Evolutionary conservation across 495 filamentous ascomycete genomes (phyloP), one percentile per base, ranked within the genome.

Genomic region (Aspergillus sclerotioniger): DNA sequence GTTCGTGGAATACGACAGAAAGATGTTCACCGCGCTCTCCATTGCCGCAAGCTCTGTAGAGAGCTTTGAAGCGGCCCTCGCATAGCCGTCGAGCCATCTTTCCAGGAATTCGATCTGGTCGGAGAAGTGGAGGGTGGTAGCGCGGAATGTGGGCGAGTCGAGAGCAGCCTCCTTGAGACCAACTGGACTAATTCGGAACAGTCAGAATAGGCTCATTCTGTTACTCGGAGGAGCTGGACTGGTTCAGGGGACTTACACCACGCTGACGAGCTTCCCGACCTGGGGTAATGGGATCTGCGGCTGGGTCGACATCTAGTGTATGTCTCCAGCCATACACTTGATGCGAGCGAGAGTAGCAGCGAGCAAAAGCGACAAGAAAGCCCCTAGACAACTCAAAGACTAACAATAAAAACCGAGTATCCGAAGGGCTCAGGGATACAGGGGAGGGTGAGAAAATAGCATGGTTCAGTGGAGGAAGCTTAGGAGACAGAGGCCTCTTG

Each of bases 131-230:
- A 88, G 74, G 55, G 92, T 85, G 12, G 90, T 90, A 32, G 92
- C 89, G 58, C 94, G 88, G 72, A 98, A 98, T 37, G 92, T 95
- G 20, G 94, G 94, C 3, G 90, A 94, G 73, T 98, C 94, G 73
- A 97, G 87, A 29, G 92, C 89, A 48, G 94, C 94, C 82, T 98
- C 94, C 78, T 90, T 92, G 56, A 96, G 81, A 47, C 84, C 83
- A 29, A 98, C 95, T n/a, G 94, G 93, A 52, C 86, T 89, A 9
- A 29, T 61, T 46, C 17, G 8, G 44, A 43, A 28, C 16, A 3
- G 39, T 70, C 52, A 73, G 63, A 13, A 35, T 19, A 58, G 46
- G 12, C 20, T 8, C 32, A 17, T 19, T 15, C 29, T 4, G 1
- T 16, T 17, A 12, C 8, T 15, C 9, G n/a, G 37, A 13, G 10